Evolutionary conservation across 164 flowering plant species (phyloP).

Genomic region (Berberis vulgaris): DNA sequence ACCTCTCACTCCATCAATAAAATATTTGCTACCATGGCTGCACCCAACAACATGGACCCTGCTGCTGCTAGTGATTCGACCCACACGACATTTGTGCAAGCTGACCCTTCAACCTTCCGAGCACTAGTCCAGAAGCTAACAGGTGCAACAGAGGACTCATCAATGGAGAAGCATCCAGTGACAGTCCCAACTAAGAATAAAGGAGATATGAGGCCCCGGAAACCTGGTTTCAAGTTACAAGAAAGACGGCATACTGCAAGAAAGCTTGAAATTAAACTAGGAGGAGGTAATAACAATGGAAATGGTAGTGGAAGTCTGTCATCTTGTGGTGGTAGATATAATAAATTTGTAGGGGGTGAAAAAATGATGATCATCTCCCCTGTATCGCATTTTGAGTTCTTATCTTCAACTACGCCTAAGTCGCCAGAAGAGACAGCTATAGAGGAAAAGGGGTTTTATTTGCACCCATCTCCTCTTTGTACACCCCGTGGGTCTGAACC

Average conservation of each 20-base stretch:
- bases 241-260: slow-evolving; percentile 37
- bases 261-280: slow-evolving; percentile 44
- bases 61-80: no score
- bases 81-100: slow-evolving; percentile 59
- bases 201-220: slow-evolving; percentile 25
- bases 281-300: neutral
- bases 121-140: slow-evolving; percentile 52
- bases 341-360: neutral
- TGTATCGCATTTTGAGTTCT: slow-evolving; percentile 42
- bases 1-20: no score
- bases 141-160: slow-evolving; percentile 33
- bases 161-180: slow-evolving; percentile 26
- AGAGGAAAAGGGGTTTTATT: slow-evolving; percentile 48
- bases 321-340: slow-evolving; percentile 1
- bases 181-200: slow-evolving; percentile 10
- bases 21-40: no score
- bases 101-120: slow-evolving; percentile 54
- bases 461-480: slow-evolving; percentile 38
- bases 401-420: slow-evolving; percentile 28
- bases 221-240: slow-evolving; percentile 42
- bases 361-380: slow-evolving; percentile 32
- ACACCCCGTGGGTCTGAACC: slow-evolving; percentile 43
- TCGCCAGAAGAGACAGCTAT: slow-evolving; percentile 31
- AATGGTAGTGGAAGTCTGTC: neutral
- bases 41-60: no score